Percentiles rank a stretch among this genome's conserved stretches.
These are phyloP conservation scores for Zasmidium angulare DNA, from an alignment of 2,329 filamentous ascomycete species.

Conservation along the genomic window DNA sequence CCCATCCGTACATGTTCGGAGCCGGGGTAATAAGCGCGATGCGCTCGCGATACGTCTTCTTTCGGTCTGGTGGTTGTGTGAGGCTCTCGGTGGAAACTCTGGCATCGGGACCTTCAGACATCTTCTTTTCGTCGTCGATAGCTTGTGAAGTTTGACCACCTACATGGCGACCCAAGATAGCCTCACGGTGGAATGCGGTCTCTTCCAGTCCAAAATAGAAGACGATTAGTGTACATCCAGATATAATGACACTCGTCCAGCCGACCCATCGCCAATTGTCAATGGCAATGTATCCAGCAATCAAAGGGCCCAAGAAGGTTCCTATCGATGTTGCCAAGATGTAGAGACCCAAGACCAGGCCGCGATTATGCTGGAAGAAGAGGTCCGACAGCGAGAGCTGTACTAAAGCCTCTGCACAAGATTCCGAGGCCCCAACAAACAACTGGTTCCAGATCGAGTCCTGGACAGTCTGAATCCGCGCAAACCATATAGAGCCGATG, in stretches of 20 bases:
- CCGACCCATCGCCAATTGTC: slow-evolving; percentile 57
- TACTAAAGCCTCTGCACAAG: slow-evolving; percentile 57
- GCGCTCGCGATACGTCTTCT: slow-evolving; percentile 56
- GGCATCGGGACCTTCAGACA: slow-evolving; percentile 4
- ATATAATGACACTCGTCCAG: slow-evolving; percentile 53
- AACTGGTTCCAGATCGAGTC: slow-evolving; percentile 58
- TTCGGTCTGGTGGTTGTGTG: slow-evolving; percentile 17
- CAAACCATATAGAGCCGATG: slow-evolving; percentile 56
- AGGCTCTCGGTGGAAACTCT: slow-evolving; percentile 7
- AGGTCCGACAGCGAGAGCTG: slow-evolving; percentile 59
- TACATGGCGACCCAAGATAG: slow-evolving; percentile 35
- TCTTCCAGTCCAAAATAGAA: slow-evolving; percentile 55
- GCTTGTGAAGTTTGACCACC: slow-evolving; percentile 4
- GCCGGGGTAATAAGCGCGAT: slow-evolving; percentile 58
- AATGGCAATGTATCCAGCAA: slow-evolving; percentile 53
- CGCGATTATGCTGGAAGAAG: slow-evolving; percentile 59
- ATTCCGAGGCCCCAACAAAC: slow-evolving; percentile 58
- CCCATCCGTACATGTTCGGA: slow-evolving; percentile 54
- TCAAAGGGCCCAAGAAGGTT: slow-evolving; percentile 56
- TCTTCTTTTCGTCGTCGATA: slow-evolving; percentile 19
- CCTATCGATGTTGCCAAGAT: slow-evolving; percentile 57
- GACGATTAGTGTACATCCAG: slow-evolving; percentile 47
- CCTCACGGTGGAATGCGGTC: slow-evolving; percentile 50
- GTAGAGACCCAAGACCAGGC: slow-evolving; percentile 55
- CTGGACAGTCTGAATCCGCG: slow-evolving; percentile 41